Base-by-base conservation (phyloP, 2,329 filamentous ascomycete genomes). In the Epichloe uncinata region DNA sequence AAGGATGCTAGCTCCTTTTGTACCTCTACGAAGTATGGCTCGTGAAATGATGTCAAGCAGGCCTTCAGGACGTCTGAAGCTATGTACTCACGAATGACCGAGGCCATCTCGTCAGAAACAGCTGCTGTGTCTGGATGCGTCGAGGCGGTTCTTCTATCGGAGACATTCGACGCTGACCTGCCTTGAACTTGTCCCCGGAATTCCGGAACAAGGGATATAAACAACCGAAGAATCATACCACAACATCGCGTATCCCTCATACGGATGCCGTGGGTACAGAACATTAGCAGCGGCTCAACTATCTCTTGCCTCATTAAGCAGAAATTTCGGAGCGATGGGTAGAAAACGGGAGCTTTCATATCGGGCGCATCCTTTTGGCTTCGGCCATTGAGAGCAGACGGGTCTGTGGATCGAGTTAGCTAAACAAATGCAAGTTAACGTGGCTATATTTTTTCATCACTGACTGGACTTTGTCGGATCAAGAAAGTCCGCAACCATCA, bases 11-110 rank as follows among this genome's bases (percentile, higher is more conserved):
- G 75, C 47, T 98, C 90, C 63, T 90, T 91, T 61, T 98, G 93
- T 54, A 94, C 79, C 57, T 98, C 93, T 35, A 96, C 90, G 66
- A 97, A 98, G 66, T 97, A 96, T 0, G 88, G 84, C 57, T 98
- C 93, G 67, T 97, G 87, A 47, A 98, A 80, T 2, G 87, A 94
- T 2, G 84, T 87, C 63, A 96, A 87, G 60, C 86, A 91, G 0
- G 89, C 88, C 69, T 90, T 87, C 46, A 98, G 77, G 2, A 97
- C 87, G 56, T 95, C 86, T 5, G 82, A 81, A 48, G 83, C 88
- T 61, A 97, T 90, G 66, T 90, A 98, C 61, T 95, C 88, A 48
- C 90, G 82, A 54, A 97, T 86, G 7, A 76, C 84, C 7, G 75
- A 69, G 1, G 81, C 74, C 13, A 81, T 80, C 30, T 73, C 69